Evolutionary conservation across 129 eudicot species (phyloP).

Genomic region (Chrysanthemum seticuspe): DNA sequence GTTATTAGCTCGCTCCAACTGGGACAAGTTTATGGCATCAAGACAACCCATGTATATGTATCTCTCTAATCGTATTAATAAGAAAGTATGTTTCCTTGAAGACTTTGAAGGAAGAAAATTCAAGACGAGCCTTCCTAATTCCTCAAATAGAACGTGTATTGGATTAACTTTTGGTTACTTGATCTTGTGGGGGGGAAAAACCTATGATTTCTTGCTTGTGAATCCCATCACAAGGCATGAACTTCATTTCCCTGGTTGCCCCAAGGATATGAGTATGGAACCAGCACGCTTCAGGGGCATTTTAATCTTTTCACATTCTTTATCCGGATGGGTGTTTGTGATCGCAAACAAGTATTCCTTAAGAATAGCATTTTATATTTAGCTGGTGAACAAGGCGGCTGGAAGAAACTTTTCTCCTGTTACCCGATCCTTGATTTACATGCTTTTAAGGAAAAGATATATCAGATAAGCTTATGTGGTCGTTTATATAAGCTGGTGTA

Average conservation of each 20-base stretch:
- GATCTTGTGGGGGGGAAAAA: not conserved
- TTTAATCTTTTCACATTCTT: slow-evolving; percentile 16
- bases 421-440: not conserved
- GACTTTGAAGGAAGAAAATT: slow-evolving; percentile 22
- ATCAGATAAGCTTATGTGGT: not conserved
- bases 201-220: slow-evolving; percentile 17
- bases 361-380: not conserved
- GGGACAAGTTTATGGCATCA: not conserved
- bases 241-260: slow-evolving; percentile 22
- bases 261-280: not conserved
- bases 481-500: no score
- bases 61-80: not conserved
- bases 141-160: not conserved
- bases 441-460: not conserved
- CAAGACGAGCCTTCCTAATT: not conserved
- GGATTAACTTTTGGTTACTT: slow-evolving; percentile 33
- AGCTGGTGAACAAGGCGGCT: slow-evolving; percentile 9
- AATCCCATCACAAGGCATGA: slow-evolving; percentile 29
- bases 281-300: not conserved
- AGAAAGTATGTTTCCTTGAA: not conserved
- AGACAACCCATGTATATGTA: slow-evolving; percentile 16
- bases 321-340: slow-evolving; percentile 14
- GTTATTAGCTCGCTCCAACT: not conserved
- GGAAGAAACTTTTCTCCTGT: not conserved
- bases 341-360: not conserved